Percentiles rank a stretch among this genome's conserved stretches.
phyloP scores from a whole-genome alignment of 352 stramenopile genomes.

The Phytopythium boreale region DNA sequence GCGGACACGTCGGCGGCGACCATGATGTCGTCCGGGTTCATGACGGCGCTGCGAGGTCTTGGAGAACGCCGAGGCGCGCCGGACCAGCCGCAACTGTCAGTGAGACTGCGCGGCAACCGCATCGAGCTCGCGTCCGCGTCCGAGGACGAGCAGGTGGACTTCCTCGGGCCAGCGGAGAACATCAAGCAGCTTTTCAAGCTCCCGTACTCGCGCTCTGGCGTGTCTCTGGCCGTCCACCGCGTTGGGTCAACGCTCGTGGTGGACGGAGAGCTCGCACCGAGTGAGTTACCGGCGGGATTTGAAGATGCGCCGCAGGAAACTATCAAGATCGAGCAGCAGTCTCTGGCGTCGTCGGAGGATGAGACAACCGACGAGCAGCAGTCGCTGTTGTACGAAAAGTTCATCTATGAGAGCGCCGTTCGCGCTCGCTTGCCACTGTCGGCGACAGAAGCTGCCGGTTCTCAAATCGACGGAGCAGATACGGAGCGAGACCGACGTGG shows the following conservation, averaged over 20 bases:
- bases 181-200: conserved; percentile 88
- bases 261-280: conserved; percentile 71
- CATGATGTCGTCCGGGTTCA: conserved; percentile 62
- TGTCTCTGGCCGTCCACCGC: conserved; percentile 82
- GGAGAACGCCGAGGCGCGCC: conserved; percentile 37
- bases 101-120: conserved; percentile 57
- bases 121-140: conserved; percentile 69
- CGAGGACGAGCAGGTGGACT: conserved; percentile 72
- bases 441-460: neutral
- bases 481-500: neutral
- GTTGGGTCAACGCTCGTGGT: conserved; percentile 79
- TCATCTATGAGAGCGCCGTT: conserved; percentile 80
- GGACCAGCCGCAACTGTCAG: conserved; percentile 66
- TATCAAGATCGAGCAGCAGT: conserved; percentile 52
- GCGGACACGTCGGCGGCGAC: conserved; percentile 17
- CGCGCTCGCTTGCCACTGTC: conserved; percentile 23
- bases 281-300: conserved; percentile 67
- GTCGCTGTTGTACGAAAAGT: conserved; percentile 79
- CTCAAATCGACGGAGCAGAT: conserved; percentile 17
- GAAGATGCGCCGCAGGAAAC: conserved; percentile 52
- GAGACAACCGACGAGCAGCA: conserved; percentile 21
- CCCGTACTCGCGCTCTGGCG: conserved; percentile 70
- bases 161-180: conserved; percentile 77
- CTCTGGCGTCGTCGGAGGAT: conserved; percentile 16
- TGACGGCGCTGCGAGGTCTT: conserved; percentile 53